phyloP scores from a whole-genome alignment of 306 rosid species.

The Cucumis cinereus region DNA sequence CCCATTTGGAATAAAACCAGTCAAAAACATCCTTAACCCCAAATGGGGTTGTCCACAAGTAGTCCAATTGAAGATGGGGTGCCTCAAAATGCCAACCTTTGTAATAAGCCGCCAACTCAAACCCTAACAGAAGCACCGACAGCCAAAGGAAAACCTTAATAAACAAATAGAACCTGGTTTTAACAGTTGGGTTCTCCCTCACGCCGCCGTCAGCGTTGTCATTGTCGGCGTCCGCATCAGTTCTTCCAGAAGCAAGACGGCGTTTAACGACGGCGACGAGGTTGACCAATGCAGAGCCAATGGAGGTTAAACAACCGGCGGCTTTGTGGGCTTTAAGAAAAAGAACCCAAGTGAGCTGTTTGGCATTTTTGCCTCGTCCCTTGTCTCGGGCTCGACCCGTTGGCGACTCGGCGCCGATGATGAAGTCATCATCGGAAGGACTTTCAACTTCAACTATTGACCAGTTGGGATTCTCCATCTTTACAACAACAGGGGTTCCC shows the following conservation, averaged over 20 bases:
- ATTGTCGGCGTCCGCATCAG: constrained; percentile 26
- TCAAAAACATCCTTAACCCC: constrained; percentile 43
- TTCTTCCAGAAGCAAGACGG: constrained; percentile 59
- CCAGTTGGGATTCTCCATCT: constrained; percentile 96
- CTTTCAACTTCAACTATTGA: constrained; percentile 83
- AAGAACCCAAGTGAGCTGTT: constrained; percentile 84
- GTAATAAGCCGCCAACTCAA: constrained; percentile 56
- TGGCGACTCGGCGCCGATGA: constrained; percentile 28
- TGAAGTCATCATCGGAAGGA: constrained; percentile 64
- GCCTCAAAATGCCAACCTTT: constrained; percentile 54
- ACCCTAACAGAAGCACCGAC: constrained; percentile 40
- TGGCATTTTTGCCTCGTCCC: constrained; percentile 62
- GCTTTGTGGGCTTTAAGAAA: constrained; percentile 76
- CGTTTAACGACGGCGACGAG: constrained; percentile 49
- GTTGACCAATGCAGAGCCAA: constrained; percentile 51
- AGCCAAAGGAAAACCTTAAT: constrained; percentile 51
- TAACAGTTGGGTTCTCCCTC: constrained; percentile 38
- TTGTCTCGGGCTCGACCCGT: constrained; percentile 33
- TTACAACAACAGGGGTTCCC: constrained; percentile 89
- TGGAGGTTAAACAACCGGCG: constrained; percentile 64
- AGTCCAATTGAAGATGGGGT: constrained; percentile 30
- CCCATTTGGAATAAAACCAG: constrained; percentile 39
- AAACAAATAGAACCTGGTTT: constrained; percentile 43
- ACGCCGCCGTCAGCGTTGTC: constrained; percentile 23
- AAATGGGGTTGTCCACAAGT: constrained; percentile 25